Percentiles rank a stretch among this genome's conserved stretches.
Conservation (phyloP, 2,329 filamentous ascomycete species). For the Penicillium sp. region DNA sequence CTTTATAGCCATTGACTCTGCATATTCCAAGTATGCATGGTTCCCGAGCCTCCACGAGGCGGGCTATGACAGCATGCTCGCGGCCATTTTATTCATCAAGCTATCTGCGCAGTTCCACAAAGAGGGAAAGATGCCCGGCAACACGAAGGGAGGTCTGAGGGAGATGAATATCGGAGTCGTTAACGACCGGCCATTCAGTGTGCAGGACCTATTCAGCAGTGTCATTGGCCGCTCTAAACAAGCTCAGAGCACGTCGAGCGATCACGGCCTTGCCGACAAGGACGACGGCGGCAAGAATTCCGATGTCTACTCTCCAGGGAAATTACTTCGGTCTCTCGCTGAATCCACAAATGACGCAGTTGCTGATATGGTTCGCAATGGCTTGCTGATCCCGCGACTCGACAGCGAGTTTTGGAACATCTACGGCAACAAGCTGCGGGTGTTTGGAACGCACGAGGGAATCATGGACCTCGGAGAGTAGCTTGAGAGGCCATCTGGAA, state of each 20-base stretch:
- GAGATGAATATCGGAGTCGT: not conserved
- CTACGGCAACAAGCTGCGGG: slow-evolving; percentile 56
- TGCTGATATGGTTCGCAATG: slow-evolving; percentile 26
- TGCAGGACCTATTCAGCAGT: not conserved
- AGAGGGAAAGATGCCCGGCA: not conserved
- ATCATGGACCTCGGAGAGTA: slow-evolving; percentile 29
- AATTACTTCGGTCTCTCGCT: not conserved
- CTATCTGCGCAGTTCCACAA: slow-evolving; percentile 49
- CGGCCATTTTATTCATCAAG: slow-evolving; percentile 55
- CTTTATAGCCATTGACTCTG: slow-evolving; percentile 27
- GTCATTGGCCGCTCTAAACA: not conserved
- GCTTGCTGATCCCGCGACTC: slow-evolving; percentile 50
- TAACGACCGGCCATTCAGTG: not conserved
- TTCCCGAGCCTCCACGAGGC: slow-evolving; percentile 49
- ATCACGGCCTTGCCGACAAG: not conserved
- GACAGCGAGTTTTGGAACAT: slow-evolving; percentile 52
- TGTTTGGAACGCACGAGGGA: slow-evolving; percentile 56
- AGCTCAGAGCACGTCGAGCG: not conserved
- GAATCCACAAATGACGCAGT: slow-evolving; percentile 11
- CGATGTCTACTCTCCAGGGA: not conserved
- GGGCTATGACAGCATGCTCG: slow-evolving; percentile 59
- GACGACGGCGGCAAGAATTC: not conserved
- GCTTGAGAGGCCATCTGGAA: not conserved
- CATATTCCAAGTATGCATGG: slow-evolving; percentile 30
- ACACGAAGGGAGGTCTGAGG: not conserved